phyloP scores from a whole-genome alignment of 768 basidiomycete species.

The Auricularia auricula-judae region DNA sequence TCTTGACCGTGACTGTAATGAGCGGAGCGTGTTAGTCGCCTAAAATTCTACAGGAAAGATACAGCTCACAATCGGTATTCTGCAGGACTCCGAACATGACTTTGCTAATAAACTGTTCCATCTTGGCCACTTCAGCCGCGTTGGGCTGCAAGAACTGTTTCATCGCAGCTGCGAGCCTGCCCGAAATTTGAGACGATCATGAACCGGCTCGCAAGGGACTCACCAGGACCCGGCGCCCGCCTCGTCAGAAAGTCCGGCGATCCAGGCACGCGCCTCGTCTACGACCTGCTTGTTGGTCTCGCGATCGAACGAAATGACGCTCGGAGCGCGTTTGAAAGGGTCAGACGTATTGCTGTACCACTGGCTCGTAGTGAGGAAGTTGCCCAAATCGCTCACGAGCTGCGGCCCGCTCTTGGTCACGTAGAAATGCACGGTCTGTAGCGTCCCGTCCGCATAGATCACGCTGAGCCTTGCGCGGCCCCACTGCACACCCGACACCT shows the following conservation, averaged over 20 bases:
- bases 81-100: constrained; percentile 42
- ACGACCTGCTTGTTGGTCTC: constrained; percentile 36
- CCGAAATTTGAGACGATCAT: background rate
- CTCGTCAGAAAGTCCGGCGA: constrained; percentile 48
- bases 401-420: constrained; percentile 36
- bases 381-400: constrained; percentile 37
- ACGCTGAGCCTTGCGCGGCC: constrained; percentile 39
- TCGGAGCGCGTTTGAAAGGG: constrained; percentile 42
- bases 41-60: background rate
- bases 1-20: constrained; percentile 28
- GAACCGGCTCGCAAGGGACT: background rate
- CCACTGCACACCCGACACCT: constrained; percentile 27
- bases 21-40: no score
- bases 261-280: constrained; percentile 47
- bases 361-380: constrained; percentile 41
- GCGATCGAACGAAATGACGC: constrained; percentile 44
- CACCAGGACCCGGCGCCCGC: constrained; percentile 48
- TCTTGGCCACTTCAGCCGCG: constrained; percentile 39
- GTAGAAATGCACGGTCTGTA: constrained; percentile 44
- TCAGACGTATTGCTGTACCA: constrained; percentile 41
- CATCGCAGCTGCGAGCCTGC: constrained; percentile 43
- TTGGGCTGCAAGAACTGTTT: constrained; percentile 46
- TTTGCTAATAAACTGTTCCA: constrained; percentile 37
- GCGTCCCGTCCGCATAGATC: constrained; percentile 37
- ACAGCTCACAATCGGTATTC: constrained; percentile 30